Evolutionary conservation across 2,329 filamentous ascomycete genomes (phyloP).

Genomic region (Colletotrichum tabaci): DNA sequence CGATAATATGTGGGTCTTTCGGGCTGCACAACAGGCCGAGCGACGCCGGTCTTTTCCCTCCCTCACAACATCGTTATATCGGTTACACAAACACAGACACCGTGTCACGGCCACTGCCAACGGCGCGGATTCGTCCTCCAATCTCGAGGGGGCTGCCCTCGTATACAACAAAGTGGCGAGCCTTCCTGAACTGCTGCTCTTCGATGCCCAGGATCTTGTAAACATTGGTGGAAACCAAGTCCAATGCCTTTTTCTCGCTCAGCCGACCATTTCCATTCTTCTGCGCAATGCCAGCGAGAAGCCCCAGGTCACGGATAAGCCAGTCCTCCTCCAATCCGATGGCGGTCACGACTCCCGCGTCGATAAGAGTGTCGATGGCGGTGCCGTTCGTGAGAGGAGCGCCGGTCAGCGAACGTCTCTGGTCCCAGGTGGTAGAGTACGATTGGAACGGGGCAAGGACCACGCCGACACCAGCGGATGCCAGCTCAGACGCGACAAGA

Average conservation of each 20-base stretch:
- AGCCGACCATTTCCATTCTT: slow-evolving; percentile 71
- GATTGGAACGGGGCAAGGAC: slow-evolving; percentile 73
- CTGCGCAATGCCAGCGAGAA: slow-evolving; percentile 73
- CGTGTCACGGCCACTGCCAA: slow-evolving; percentile 60
- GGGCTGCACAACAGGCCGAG: not conserved
- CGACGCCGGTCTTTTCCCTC: not conserved
- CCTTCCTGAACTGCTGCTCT: slow-evolving; percentile 46
- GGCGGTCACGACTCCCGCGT: slow-evolving; percentile 71
- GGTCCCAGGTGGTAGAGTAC: slow-evolving; percentile 70
- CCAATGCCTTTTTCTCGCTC: slow-evolving; percentile 68
- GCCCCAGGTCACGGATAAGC: slow-evolving; percentile 71
- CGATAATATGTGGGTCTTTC: not conserved
- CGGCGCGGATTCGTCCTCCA: slow-evolving; percentile 68
- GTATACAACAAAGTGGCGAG: slow-evolving; percentile 71
- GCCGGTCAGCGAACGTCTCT: slow-evolving; percentile 73
- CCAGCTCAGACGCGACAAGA: slow-evolving; percentile 71
- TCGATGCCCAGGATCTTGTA: slow-evolving; percentile 70
- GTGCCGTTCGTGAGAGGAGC: slow-evolving; percentile 78
- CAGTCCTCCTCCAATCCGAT: slow-evolving; percentile 75
- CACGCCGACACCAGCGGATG: slow-evolving; percentile 69
- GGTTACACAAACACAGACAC: slow-evolving; percentile 55
- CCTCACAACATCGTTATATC: too few species aligned
- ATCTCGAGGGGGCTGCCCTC: slow-evolving; percentile 76
- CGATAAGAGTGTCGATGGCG: slow-evolving; percentile 69
- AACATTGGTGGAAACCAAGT: slow-evolving; percentile 70